These are phyloP conservation scores for Tetrahymena elliotti DNA, from an alignment of 73 alveolate species.

Conservation along the genomic window DNA sequence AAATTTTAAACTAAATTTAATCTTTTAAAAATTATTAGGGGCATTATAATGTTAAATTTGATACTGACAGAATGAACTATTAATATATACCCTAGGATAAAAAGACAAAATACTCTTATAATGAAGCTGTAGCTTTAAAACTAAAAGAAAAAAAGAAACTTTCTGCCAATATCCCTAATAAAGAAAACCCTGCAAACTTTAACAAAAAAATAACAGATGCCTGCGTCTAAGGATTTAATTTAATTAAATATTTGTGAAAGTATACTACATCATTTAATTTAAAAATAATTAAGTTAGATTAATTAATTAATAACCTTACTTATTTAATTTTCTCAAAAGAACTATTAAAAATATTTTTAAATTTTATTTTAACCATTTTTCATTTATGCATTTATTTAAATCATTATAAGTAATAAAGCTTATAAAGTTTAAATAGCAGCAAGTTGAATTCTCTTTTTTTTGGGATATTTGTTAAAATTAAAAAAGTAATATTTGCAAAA, in stretches of 20 bases:
- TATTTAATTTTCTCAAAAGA: no score
- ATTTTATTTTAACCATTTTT: no score
- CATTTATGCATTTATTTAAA: no score
- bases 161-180: not conserved
- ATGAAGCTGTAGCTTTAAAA: slow-evolving; percentile 26
- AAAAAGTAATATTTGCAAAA: no score
- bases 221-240: not conserved
- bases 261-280: not conserved
- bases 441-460: no score
- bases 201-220: slow-evolving; percentile 28
- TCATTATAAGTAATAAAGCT: no score
- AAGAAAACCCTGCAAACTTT: slow-evolving; percentile 31
- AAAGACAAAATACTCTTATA: slow-evolving; percentile 35
- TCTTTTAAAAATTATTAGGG: slow-evolving; percentile 35
- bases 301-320: no score
- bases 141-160: slow-evolving; percentile 3
- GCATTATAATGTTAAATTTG: slow-evolving; percentile 55
- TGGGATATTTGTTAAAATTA: no score
- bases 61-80: slow-evolving; percentile 57
- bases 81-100: slow-evolving; percentile 60
- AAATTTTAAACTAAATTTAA: not conserved
- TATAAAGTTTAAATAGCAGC: no score
- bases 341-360: no score
- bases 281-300: no score
- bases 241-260: not conserved